These are phyloP conservation scores for Saccharomycopsis sp. DNA, from an alignment of 805 yeast genomes.

Conservation along the genomic window DNA sequence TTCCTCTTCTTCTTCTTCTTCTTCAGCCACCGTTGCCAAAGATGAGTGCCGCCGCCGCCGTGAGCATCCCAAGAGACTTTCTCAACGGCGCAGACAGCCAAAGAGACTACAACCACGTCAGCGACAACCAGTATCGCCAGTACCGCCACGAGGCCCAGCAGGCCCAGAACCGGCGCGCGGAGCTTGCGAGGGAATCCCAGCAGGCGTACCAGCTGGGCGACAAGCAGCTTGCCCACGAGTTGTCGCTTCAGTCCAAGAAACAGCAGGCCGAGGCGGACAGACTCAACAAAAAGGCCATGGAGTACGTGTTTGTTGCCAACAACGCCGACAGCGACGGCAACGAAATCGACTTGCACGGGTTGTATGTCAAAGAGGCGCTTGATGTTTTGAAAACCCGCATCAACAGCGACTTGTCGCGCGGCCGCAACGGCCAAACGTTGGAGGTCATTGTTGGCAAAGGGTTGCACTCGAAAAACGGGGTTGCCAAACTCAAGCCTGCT, in stretches of 20 bases:
- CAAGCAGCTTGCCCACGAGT: conserved; percentile 58
- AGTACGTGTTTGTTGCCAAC: conserved; percentile 78
- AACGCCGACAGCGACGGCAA: conserved; percentile 77
- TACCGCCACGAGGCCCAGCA: conserved; percentile 61
- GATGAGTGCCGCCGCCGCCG: conserved; percentile 4
- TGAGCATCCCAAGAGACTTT: not conserved
- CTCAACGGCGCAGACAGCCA: too few species aligned
- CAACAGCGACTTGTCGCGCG: conserved; percentile 45
- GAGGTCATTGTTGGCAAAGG: conserved; percentile 93
- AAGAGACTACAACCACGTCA: conserved; percentile 64
- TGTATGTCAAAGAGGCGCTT: conserved; percentile 82
- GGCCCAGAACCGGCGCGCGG: conserved; percentile 48
- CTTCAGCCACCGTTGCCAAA: too few species aligned
- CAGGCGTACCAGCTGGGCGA: conserved; percentile 70
- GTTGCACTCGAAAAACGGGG: conserved; percentile 67
- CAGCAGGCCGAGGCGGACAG: conserved; percentile 53
- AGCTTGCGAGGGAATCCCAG: conserved; percentile 61
- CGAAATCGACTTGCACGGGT: conserved; percentile 91
- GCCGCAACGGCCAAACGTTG: conserved; percentile 48
- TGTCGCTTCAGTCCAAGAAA: conserved; percentile 60
- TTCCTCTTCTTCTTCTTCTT: too few species aligned
- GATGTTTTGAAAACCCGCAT: conserved; percentile 67
- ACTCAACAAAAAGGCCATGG: conserved; percentile 76
- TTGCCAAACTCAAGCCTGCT: conserved; percentile 86
- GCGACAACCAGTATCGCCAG: conserved; percentile 52